Conservation (phyloP, 208 protist genomes). For the Tritrichomonas musculus region DNA sequence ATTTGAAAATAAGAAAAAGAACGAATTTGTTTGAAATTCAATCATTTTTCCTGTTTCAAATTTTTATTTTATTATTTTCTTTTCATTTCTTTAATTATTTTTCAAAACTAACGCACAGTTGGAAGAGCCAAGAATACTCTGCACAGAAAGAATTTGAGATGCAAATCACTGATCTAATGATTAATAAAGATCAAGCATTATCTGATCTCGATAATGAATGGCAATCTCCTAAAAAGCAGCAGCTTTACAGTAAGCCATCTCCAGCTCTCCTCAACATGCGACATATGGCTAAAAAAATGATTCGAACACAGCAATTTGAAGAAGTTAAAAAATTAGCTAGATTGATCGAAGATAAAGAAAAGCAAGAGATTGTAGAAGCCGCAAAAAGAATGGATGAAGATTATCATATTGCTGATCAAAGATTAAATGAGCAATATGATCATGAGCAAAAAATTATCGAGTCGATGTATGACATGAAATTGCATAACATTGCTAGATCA, state of each 20-base stretch:
- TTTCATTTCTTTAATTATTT: too few species aligned
- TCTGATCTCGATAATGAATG: conserved; percentile 15
- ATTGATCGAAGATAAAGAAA: neutral
- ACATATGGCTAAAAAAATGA: neutral
- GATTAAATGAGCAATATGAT: neutral
- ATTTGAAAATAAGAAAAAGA: too few species aligned
- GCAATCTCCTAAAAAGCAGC: neutral
- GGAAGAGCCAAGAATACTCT: neutral
- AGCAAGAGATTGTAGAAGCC: neutral
- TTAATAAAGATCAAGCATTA: neutral
- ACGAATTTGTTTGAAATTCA: too few species aligned
- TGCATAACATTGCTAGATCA: neutral
- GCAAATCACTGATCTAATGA: neutral
- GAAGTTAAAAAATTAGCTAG: neutral
- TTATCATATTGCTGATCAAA: neutral
- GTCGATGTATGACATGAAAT: neutral
- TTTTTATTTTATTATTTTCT: too few species aligned
- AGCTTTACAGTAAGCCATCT: conserved; percentile 22
- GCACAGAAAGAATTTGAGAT: neutral
- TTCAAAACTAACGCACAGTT: neutral
- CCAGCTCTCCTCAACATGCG: neutral
- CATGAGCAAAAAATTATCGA: neutral
- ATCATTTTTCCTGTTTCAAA: too few species aligned
- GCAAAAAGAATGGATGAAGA: neutral
- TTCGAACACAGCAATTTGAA: neutral